Conservation (phyloP, 345 rosid species). For the Eucalyptus curtisii region DNA sequence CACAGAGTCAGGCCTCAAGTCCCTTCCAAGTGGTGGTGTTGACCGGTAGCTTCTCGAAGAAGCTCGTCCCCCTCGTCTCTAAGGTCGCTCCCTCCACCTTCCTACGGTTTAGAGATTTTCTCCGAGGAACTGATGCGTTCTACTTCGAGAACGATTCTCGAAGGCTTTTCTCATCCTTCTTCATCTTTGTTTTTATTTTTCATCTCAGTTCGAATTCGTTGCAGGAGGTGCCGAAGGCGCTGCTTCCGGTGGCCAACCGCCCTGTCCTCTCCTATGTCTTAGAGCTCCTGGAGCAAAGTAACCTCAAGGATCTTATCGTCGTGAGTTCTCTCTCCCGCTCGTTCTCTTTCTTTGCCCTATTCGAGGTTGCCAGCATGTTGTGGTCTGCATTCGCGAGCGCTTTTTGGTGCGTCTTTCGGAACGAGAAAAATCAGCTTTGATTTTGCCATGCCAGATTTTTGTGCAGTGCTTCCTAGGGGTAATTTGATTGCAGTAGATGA, state of each 20-base stretch:
- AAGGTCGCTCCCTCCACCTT: conserved; percentile 28
- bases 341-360: neutral
- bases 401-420: neutral
- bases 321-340: conserved; percentile 15
- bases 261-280: conserved; percentile 77
- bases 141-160: neutral
- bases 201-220: neutral
- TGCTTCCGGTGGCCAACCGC: conserved; percentile 91
- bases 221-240: conserved; percentile 88
- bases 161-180: neutral
- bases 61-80: conserved; percentile 73
- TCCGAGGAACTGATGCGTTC: neutral
- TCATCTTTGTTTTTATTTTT: neutral
- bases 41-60: conserved; percentile 77
- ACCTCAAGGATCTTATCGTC: conserved; percentile 88
- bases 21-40: conserved; percentile 87
- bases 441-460: neutral
- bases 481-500: neutral
- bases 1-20: too few relatives aligned
- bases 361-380: neutral
- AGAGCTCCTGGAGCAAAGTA: conserved; percentile 67
- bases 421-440: neutral
- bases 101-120: neutral
- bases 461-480: neutral
- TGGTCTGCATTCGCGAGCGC: neutral